Evolutionary conservation across 108 stramenopile species (phyloP).

Genomic region (Pseudonitzschia pungens): DNA sequence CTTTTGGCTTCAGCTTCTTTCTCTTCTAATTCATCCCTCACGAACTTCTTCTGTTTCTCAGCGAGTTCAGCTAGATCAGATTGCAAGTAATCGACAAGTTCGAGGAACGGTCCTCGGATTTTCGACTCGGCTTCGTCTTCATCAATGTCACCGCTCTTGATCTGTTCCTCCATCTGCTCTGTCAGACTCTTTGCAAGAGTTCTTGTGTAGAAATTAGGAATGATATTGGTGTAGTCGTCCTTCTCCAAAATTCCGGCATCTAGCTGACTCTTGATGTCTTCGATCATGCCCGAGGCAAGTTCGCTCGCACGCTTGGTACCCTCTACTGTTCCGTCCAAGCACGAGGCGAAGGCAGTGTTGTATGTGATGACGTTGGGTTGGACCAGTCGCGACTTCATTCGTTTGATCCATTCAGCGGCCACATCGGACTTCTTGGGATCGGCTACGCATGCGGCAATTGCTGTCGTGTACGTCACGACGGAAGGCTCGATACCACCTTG

Average conservation of each 20-base stretch:
- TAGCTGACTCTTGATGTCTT: slow-evolving; percentile 61
- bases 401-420: slow-evolving; percentile 76
- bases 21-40: slow-evolving; percentile 6
- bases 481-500: slow-evolving; percentile 76
- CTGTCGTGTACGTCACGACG: slow-evolving; percentile 88
- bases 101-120: slow-evolving; percentile 58
- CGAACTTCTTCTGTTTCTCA: slow-evolving; percentile 25
- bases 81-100: slow-evolving; percentile 75
- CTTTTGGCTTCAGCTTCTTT: slow-evolving; percentile 20
- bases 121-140: slow-evolving; percentile 72
- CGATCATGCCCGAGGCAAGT: slow-evolving; percentile 74
- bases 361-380: slow-evolving; percentile 83
- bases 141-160: slow-evolving; percentile 73
- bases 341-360: slow-evolving; percentile 84
- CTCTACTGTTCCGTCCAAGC: slow-evolving; percentile 77
- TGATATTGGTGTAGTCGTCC: slow-evolving; percentile 60
- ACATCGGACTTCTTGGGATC: slow-evolving; percentile 60
- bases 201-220: slow-evolving; percentile 78
- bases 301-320: slow-evolving; percentile 65
- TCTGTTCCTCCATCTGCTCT: slow-evolving; percentile 75
- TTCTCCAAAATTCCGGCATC: slow-evolving; percentile 43
- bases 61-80: slow-evolving; percentile 35
- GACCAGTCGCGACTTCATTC: slow-evolving; percentile 78
- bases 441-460: slow-evolving; percentile 77
- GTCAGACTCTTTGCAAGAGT: slow-evolving; percentile 63